phyloP scores from a whole-genome alignment of 768 basidiomycete species.

The Tricholoma matsutake region DNA sequence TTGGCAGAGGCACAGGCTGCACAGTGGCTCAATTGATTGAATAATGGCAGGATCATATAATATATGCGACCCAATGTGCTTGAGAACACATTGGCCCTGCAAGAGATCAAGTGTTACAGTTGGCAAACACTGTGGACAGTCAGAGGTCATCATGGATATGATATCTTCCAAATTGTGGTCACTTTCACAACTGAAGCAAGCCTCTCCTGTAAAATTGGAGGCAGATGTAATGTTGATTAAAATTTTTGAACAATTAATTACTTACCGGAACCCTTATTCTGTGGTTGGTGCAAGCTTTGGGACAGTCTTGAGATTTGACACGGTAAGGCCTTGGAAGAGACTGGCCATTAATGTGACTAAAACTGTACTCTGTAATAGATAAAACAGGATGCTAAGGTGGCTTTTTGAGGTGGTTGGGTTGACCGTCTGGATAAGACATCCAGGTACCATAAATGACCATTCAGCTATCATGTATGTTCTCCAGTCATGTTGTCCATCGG shows the following conservation, averaged over 20 bases:
- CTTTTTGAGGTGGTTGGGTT: slow-evolving; percentile 19
- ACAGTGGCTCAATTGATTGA: background rate
- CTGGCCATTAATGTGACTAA: slow-evolving; percentile 16
- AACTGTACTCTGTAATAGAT: slow-evolving; percentile 22
- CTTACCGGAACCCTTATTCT: slow-evolving; percentile 17
- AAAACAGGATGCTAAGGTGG: slow-evolving; percentile 10
- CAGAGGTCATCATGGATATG: background rate
- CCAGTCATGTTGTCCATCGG: background rate
- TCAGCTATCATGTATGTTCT: background rate
- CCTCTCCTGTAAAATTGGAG: slow-evolving; percentile 9
- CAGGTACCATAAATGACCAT: background rate
- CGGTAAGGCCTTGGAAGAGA: slow-evolving; percentile 15
- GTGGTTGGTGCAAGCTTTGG: slow-evolving; percentile 14
- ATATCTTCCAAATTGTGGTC: slow-evolving; percentile 10
- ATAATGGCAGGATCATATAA: background rate
- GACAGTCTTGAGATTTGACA: slow-evolving; percentile 14
- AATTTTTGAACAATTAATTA: background rate
- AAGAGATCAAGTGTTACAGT: background rate
- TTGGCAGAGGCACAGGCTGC: slow-evolving; percentile 1
- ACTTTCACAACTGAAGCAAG: slow-evolving; percentile 21
- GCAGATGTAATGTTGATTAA: background rate
- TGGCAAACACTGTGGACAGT: slow-evolving; percentile 8
- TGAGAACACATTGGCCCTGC: background rate
- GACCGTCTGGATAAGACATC: slow-evolving; percentile 19
- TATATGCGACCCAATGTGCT: slow-evolving; percentile 5